Evolutionary conservation across 2,329 filamentous ascomycete species (phyloP).

Genomic region (Verticillium dahliae): DNA sequence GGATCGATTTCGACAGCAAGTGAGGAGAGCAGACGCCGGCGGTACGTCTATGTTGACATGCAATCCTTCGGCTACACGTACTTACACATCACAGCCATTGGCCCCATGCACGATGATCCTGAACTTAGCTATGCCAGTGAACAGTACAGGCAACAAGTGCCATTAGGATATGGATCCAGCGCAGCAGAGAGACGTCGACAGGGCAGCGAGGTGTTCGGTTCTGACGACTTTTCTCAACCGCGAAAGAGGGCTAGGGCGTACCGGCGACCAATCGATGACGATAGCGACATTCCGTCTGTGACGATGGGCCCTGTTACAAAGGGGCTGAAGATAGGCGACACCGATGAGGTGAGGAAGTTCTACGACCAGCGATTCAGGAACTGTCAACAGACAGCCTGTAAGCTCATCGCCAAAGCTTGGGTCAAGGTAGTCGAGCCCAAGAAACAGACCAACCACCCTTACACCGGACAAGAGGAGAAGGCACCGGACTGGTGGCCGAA

Average conservation of each 20-base stretch:
- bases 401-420: constrained; percentile 68
- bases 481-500: constrained; percentile 64
- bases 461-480: constrained; percentile 57
- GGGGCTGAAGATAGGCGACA: constrained; percentile 46
- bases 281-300: constrained; percentile 35
- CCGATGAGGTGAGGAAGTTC: constrained; percentile 48
- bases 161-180: constrained; percentile 15
- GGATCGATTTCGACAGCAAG: constrained; percentile 13
- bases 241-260: constrained; percentile 28
- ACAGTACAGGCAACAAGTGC: constrained; percentile 10
- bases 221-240: constrained; percentile 20
- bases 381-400: constrained; percentile 65
- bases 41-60: constrained; percentile 5
- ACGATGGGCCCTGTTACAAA: constrained; percentile 29
- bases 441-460: constrained; percentile 70
- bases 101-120: constrained; percentile 25
- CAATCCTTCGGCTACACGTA: constrained; percentile 2
- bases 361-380: constrained; percentile 57
- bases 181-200: constrained; percentile 18
- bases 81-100: constrained; percentile 17
- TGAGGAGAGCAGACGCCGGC: constrained; percentile 31
- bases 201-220: constrained; percentile 17
- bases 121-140: constrained; percentile 11
- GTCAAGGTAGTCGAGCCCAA: constrained; percentile 70
- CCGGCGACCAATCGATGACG: constrained; percentile 30